Evolutionary conservation across 108 stramenopile species (phyloP), one percentile per base, ranked within the genome.

Genomic region (Discostella stelligeroides): DNA sequence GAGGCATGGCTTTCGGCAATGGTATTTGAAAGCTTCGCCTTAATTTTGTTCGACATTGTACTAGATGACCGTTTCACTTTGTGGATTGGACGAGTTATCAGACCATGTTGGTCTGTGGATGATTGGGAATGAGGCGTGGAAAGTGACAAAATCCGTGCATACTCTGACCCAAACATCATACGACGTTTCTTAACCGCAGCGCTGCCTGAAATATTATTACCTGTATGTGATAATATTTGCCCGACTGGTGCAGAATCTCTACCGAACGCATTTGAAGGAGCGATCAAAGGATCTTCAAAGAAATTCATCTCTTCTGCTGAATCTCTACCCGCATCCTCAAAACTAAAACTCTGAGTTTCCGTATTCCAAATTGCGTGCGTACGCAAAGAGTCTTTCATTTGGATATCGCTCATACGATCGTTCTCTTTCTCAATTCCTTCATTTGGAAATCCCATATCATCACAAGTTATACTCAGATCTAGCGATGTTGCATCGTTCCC

Each of bases 111-210:
- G 54, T 13, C 24, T 68, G 24, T 25, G 38, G 67, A 34, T 11
- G 59, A 37, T 55, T 55, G 20, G 27, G 54, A 43, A 68, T 39
- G 9, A 30, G 54, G 79, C 51, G 75, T 79, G 41, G 88, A 85
- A 11, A 78, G 68, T 11, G 89, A 89, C 23, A 95, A 57, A 43
- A 85, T 77, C 0, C 91, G 83, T 17, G 94, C 94, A 79, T 95
- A 95, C 63, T 95, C 94, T 0, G 89, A 91, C 21, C 89, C 94
- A 81, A 91, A 95, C 88, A 93, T 87, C 73, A 84, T 79, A 24
- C 85, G 62, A 21, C 56, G 82, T 47, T 72, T 81, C 46, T 48
- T 41, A 4, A 12, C 38, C 38, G 41, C 45, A 8, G 25, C 46
- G 39, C 46, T 29, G 15, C 12, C 23, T 20, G 28, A 29, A 56